phyloP scores from a whole-genome alignment of 257 asterid species.

The Primulina tabacum region DNA sequence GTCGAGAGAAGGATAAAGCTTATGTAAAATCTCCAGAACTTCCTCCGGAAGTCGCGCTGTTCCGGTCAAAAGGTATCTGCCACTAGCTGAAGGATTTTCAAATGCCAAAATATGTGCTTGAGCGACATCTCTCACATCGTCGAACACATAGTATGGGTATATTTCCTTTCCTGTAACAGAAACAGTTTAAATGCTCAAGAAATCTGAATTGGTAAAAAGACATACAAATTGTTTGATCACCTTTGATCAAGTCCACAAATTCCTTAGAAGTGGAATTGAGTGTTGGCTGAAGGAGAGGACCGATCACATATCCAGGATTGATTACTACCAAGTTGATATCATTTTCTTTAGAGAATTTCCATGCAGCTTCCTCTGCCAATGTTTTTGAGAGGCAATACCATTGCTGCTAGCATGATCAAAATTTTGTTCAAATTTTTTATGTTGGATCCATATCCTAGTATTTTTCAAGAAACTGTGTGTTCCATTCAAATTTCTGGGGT shows the following conservation, averaged over 20 bases:
- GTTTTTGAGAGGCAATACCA: conserved; percentile 40
- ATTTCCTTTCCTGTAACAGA: background rate
- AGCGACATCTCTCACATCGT: conserved; percentile 33
- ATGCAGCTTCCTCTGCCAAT: conserved; percentile 56
- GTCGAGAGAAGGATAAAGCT: conserved; percentile 23
- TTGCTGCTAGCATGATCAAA: conserved; percentile 16
- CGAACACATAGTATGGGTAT: background rate
- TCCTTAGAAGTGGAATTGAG: conserved; percentile 27
- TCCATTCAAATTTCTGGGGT: no score
- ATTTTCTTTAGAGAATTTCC: conserved; percentile 43
- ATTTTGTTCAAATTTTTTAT: no score
- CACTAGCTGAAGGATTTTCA: conserved; percentile 29
- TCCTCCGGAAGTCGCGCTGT: conserved; percentile 6
- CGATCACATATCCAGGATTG: conserved; percentile 38
- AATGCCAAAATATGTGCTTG: conserved; percentile 28
- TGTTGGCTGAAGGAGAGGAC: conserved; percentile 50
- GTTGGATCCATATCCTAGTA: background rate
- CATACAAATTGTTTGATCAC: background rate
- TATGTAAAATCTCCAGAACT: conserved; percentile 15
- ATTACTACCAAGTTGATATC: conserved; percentile 42
- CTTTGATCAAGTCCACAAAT: conserved; percentile 24
- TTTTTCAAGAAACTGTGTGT: background rate
- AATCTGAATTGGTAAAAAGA: background rate
- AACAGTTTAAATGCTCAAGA: background rate
- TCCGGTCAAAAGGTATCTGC: conserved; percentile 30